phyloP scores from a whole-genome alignment of 2,329 filamentous ascomycete species.

The Cryoendolithus antarcticus region DNA sequence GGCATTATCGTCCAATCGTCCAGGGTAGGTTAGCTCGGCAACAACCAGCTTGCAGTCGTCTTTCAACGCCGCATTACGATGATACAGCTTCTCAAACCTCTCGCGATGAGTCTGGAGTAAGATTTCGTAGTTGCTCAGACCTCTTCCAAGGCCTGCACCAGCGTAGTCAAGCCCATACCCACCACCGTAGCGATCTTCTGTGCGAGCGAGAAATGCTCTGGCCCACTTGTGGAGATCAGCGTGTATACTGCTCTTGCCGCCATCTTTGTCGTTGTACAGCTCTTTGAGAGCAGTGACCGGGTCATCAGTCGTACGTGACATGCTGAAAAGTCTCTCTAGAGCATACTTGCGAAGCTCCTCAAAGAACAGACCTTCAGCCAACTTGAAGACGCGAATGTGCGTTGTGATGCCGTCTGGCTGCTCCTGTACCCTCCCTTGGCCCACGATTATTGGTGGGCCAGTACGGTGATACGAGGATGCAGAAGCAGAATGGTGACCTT shows the following conservation, averaged over 20 bases:
- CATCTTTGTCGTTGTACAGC: constrained; percentile 19
- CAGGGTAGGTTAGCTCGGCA: constrained; percentile 4
- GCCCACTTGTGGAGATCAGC: constrained; percentile 18
- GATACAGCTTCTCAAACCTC: constrained; percentile 8
- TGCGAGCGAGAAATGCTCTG: constrained; percentile 11
- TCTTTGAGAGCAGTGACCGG: constrained; percentile 24
- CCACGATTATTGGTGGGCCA: constrained; percentile 1
- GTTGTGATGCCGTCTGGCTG: constrained; percentile 9
- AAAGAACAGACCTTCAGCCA: constrained; percentile 24
- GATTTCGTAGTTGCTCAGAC: constrained; percentile 11
- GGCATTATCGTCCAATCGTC: no score
- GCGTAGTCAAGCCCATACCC: not conserved
- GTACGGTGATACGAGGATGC: not conserved
- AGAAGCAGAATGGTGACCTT: not conserved
- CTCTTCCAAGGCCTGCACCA: not conserved
- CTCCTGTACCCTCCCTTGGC: not conserved
- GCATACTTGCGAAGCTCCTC: constrained; percentile 25
- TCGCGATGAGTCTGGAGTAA: constrained; percentile 3
- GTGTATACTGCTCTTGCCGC: constrained; percentile 8
- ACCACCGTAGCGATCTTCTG: constrained; percentile 1
- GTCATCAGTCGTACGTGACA: constrained; percentile 23
- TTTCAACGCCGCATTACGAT: constrained; percentile 8
- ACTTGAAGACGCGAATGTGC: constrained; percentile 22
- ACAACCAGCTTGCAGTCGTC: constrained; percentile 11
- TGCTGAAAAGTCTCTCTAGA: constrained; percentile 21